Evolutionary conservation across 129 eudicot genomes (phyloP).

Genomic region (Escallonia herrerae): DNA sequence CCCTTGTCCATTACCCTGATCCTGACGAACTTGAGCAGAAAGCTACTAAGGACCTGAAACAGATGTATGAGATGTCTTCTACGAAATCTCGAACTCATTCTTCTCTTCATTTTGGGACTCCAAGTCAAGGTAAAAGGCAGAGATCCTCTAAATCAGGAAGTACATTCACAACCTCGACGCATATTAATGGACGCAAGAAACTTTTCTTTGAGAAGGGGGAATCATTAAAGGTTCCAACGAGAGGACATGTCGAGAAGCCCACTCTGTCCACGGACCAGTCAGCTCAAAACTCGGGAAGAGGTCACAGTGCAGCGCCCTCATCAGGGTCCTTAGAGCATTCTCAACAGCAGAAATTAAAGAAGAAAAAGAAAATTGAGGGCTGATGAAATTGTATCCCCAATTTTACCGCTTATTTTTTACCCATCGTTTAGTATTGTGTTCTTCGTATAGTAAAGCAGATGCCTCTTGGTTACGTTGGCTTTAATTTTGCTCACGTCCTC

Average conservation of each 20-base stretch:
- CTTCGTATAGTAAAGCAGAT: too few species aligned
- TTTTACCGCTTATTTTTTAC: neutral
- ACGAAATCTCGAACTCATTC: slow-evolving; percentile 48
- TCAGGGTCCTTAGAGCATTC: slow-evolving; percentile 42
- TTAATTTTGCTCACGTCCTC: too few species aligned
- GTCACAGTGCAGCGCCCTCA: slow-evolving; percentile 24
- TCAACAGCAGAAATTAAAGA: slow-evolving; percentile 46
- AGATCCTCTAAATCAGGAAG: slow-evolving; percentile 15
- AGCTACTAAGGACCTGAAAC: slow-evolving; percentile 27
- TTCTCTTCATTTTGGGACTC: slow-evolving; percentile 34
- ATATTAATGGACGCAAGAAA: slow-evolving; percentile 37
- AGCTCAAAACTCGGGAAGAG: slow-evolving; percentile 34
- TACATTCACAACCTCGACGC: slow-evolving; percentile 32
- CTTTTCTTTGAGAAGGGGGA: slow-evolving; percentile 27
- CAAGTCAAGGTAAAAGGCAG: slow-evolving; percentile 39
- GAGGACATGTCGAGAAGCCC: slow-evolving; percentile 18
- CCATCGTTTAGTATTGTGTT: too few species aligned
- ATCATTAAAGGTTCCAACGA: slow-evolving; percentile 24
- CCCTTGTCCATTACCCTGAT: slow-evolving; percentile 68
- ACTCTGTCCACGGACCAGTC: slow-evolving; percentile 19
- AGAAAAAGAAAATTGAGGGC: slow-evolving; percentile 27
- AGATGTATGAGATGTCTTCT: slow-evolving; percentile 36
- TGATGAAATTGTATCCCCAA: neutral
- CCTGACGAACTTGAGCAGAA: slow-evolving; percentile 46
- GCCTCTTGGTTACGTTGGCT: too few species aligned